Evolutionary conservation across 257 asterid species (phyloP).

Genomic region (Fraxinus quadrangulata): DNA sequence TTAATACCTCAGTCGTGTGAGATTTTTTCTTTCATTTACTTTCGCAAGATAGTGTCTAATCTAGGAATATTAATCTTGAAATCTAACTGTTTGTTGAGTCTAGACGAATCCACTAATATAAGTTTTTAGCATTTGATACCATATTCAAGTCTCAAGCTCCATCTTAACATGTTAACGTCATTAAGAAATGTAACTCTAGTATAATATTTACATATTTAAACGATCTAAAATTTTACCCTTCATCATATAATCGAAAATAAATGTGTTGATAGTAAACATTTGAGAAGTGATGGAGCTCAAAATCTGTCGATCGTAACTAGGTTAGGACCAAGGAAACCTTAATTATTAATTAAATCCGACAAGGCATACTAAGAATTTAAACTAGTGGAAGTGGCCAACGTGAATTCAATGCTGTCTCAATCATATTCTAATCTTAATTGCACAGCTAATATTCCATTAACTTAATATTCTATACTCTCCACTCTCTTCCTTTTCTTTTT

Average conservation of each 20-base stretch:
- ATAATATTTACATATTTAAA: too few species aligned
- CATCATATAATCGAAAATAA: too few species aligned
- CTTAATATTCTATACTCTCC: neutral
- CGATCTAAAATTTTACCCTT: neutral
- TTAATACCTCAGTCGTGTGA: too few species aligned
- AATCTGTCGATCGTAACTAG: neutral
- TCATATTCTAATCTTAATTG: slow-evolving; percentile 5
- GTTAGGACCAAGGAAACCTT: neutral
- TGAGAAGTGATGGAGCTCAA: neutral
- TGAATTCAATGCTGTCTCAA: slow-evolving; percentile 24
- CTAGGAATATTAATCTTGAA: too few species aligned
- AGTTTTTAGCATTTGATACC: too few species aligned
- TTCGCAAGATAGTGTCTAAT: too few species aligned
- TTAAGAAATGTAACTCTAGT: too few species aligned
- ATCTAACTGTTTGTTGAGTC: neutral
- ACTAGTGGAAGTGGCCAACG: slow-evolving; percentile 35
- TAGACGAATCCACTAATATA: neutral
- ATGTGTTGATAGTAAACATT: too few species aligned
- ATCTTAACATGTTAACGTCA: too few species aligned
- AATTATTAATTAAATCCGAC: slow-evolving; percentile 35
- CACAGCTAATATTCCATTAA: neutral
- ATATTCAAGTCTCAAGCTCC: too few species aligned
- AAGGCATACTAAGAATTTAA: neutral
- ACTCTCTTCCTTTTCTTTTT: neutral
- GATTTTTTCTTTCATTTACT: too few species aligned